phyloP scores from a whole-genome alignment of 176 grass and related monocot species.

The Oryza punctata region DNA sequence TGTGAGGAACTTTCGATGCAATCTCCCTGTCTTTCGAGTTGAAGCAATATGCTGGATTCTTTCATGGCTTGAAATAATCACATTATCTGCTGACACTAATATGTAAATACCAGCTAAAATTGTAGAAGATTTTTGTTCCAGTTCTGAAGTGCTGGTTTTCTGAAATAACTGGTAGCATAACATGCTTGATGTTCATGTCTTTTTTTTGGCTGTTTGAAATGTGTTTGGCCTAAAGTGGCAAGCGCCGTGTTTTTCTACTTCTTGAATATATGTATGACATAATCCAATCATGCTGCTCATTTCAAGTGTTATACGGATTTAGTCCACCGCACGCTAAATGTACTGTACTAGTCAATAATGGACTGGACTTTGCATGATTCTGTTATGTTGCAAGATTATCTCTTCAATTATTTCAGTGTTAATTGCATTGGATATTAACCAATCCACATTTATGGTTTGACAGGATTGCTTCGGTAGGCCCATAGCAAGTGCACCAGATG shows the following conservation, averaged over 20 bases:
- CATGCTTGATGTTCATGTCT: background rate
- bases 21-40: background rate
- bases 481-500: slow-evolving; percentile 81
- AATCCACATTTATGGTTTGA: background rate
- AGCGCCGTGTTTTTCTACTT: background rate
- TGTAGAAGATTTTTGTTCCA: background rate
- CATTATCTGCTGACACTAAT: background rate
- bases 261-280: background rate
- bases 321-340: background rate
- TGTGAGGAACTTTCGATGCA: background rate
- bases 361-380: background rate
- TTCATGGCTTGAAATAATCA: slow-evolving; percentile 15
- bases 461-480: slow-evolving; percentile 87
- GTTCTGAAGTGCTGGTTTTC: background rate
- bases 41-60: background rate
- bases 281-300: background rate
- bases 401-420: slow-evolving; percentile 7
- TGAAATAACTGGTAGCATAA: background rate
- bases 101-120: background rate
- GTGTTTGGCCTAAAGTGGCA: background rate
- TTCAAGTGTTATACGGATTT: background rate
- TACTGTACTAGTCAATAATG: background rate
- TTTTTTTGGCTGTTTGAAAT: background rate
- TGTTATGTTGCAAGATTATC: background rate
- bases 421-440: slow-evolving; percentile 14